These are phyloP conservation scores for Fusarium oxysporum DNA, from an alignment of 2,329 filamentous ascomycete species.

Conservation along the genomic window DNA sequence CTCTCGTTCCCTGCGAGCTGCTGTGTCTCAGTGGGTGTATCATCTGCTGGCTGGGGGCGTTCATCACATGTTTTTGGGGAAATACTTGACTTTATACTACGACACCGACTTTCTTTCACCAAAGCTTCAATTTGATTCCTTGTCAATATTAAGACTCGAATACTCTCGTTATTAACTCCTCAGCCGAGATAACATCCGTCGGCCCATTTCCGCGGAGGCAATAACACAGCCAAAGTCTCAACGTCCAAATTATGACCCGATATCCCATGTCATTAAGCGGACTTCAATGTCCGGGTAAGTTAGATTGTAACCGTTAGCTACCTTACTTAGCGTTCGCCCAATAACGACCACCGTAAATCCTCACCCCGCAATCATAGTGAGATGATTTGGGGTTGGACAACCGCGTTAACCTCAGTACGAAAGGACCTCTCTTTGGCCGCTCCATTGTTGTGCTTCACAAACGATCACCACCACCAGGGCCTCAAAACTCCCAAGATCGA, in stretches of 20 bases:
- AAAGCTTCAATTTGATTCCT: neutral
- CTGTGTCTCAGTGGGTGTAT: neutral
- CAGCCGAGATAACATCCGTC: neutral
- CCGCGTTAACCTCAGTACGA: constrained; percentile 35
- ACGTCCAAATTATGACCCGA: neutral
- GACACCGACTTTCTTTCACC: neutral
- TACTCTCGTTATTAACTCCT: neutral
- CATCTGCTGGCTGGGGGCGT: neutral
- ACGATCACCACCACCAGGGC: constrained; percentile 12
- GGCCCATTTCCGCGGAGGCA: neutral
- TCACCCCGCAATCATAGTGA: constrained; percentile 33
- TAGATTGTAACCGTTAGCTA: neutral
- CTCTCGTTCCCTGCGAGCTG: neutral
- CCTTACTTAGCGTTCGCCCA: constrained; percentile 21
- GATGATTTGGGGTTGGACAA: constrained; percentile 28
- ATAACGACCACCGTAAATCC: constrained; percentile 23
- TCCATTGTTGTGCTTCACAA: constrained; percentile 13
- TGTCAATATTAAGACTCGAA: neutral
- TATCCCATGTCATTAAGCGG: constrained; percentile 30
- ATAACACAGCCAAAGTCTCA: neutral
- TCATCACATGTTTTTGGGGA: neutral
- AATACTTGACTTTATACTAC: neutral
- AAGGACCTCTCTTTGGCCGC: neutral
- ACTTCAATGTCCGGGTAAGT: constrained; percentile 43
- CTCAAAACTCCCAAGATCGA: constrained; percentile 30